Conservation (phyloP, 2,329 filamentous ascomycete species). For the Cercospora canescens region DNA sequence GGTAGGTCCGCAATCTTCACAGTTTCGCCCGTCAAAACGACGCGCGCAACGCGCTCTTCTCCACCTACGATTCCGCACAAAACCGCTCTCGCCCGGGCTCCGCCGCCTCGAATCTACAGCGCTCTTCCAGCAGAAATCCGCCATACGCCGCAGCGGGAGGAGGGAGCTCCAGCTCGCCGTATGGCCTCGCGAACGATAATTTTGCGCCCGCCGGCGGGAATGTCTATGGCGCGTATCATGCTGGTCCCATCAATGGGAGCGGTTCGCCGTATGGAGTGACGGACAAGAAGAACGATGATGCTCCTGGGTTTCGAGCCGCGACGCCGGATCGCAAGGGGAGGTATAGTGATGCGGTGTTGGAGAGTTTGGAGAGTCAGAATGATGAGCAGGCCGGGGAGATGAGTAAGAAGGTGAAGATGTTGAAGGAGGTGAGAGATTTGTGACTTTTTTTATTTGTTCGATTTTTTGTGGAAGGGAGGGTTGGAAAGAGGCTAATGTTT, state of each 20-base stretch:
- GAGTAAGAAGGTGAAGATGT: slow-evolving; percentile 79
- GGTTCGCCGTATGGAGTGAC: slow-evolving; percentile 4
- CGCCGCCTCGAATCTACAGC: slow-evolving; percentile 29
- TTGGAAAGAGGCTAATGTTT: background rate
- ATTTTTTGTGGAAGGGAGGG: background rate
- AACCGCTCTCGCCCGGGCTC: slow-evolving; percentile 35
- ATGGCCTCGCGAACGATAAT: slow-evolving; percentile 23
- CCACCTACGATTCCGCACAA: slow-evolving; percentile 36
- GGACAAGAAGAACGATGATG: slow-evolving; percentile 19
- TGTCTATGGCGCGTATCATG: slow-evolving; percentile 33
- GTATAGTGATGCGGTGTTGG: slow-evolving; percentile 88
- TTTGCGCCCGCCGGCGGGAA: slow-evolving; percentile 19
- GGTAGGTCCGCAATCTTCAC: background rate
- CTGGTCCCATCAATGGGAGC: slow-evolving; percentile 33
- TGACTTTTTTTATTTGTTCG: background rate
- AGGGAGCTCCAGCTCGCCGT: slow-evolving; percentile 19
- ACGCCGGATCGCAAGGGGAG: slow-evolving; percentile 68
- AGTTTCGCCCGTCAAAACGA: slow-evolving; percentile 28
- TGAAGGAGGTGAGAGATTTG: slow-evolving; percentile 74
- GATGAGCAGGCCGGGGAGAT: slow-evolving; percentile 89
- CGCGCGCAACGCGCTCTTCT: slow-evolving; percentile 44
- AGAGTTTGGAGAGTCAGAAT: slow-evolving; percentile 94
- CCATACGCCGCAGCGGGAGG: slow-evolving; percentile 17
- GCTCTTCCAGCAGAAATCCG: slow-evolving; percentile 24
- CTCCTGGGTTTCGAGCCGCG: slow-evolving; percentile 39